phyloP scores from a whole-genome alignment of 1,139 yeast genomes.

The Candida pseudocylindracea region DNA sequence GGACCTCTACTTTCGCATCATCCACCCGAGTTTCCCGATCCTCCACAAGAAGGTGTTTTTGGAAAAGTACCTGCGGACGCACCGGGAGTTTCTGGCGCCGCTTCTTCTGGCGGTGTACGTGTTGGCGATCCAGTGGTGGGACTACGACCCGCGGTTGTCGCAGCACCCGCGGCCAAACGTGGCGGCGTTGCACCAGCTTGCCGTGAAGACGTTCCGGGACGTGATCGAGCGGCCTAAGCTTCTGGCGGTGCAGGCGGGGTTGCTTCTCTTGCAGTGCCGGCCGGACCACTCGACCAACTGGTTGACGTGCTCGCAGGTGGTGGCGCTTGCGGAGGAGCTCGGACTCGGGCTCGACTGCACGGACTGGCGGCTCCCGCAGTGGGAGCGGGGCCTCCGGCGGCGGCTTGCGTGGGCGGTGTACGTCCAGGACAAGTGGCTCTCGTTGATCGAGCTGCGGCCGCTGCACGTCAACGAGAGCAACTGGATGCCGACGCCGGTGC shows the following conservation, averaged over 20 bases:
- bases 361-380: constrained; percentile 72
- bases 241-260: constrained; percentile 66
- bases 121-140: constrained; percentile 70
- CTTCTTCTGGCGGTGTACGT: constrained; percentile 56
- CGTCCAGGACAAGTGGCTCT: constrained; percentile 74
- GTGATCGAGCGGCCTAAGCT: constrained; percentile 53
- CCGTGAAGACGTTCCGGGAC: constrained; percentile 37
- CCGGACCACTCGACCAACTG: constrained; percentile 41
- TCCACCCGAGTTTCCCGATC: constrained; percentile 63
- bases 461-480: constrained; percentile 48
- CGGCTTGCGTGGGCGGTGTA: constrained; percentile 87
- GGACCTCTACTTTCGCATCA: constrained; percentile 48
- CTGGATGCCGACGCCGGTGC: constrained; percentile 44
- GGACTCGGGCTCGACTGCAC: constrained; percentile 76
- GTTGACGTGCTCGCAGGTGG: constrained; percentile 73
- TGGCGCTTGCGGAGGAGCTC: constrained; percentile 64
- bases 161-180: constrained; percentile 46
- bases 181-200: constrained; percentile 18
- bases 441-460: constrained; percentile 59
- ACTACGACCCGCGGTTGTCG: constrained; percentile 47
- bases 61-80: constrained; percentile 57
- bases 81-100: constrained; percentile 60
- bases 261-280: constrained; percentile 44
- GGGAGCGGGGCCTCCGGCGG: constrained; percentile 77
- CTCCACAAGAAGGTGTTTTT: constrained; percentile 55